These are phyloP conservation scores for Backusella morwellensis DNA, from an alignment of 192 early-diverging fungal genomes.

Conservation along the genomic window DNA sequence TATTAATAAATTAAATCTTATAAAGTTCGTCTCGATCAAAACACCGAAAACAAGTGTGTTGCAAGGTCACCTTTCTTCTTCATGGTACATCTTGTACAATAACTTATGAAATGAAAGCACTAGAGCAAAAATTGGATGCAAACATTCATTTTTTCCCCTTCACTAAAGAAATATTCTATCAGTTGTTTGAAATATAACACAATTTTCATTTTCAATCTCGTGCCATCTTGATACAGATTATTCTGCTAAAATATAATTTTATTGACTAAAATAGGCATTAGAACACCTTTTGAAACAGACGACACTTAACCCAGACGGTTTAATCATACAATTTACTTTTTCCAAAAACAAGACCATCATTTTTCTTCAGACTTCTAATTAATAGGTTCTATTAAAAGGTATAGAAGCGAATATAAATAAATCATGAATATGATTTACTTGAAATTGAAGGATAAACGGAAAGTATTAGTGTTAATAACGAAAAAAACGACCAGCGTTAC, in stretches of 20 bases:
- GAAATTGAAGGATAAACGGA: conserved; percentile 2
- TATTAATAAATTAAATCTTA: background rate
- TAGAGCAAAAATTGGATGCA: too few relatives aligned
- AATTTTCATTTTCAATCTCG: background rate
- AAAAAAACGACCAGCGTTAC: background rate
- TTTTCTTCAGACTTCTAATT: background rate
- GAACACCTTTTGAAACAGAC: background rate
- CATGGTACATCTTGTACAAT: background rate
- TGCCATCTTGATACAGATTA: background rate
- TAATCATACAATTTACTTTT: background rate
- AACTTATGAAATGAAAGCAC: background rate
- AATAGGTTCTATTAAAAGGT: background rate
- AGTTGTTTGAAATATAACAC: too few relatives aligned
- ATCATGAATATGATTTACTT: background rate
- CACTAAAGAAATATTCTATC: too few relatives aligned
- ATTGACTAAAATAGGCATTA: background rate
- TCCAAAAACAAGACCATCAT: background rate
- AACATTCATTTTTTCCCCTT: too few relatives aligned
- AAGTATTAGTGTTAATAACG: background rate
- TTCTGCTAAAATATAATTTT: background rate
- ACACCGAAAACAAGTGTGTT: background rate
- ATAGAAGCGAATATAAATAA: background rate
- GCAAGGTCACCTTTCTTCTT: background rate
- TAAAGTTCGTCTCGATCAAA: background rate
- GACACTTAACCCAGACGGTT: background rate